Percentiles rank a stretch among this genome's conserved stretches.
Conservation (phyloP, 176 grass and related monocot genomes). For the Cenchrus americanus region DNA sequence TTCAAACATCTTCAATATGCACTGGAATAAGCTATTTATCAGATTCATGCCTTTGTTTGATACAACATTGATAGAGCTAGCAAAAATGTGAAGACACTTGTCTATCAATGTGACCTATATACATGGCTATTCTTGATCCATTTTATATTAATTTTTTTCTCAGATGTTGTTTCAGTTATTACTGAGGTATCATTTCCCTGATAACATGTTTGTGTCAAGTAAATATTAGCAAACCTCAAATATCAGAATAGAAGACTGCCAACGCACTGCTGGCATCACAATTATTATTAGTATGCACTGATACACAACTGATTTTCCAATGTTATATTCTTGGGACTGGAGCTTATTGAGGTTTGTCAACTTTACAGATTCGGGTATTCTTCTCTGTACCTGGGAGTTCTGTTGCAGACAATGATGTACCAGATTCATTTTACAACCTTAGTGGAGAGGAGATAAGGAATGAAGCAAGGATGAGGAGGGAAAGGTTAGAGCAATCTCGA, state of each 20-base stretch:
- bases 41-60: neutral
- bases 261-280: neutral
- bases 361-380: slow-evolving; percentile 71
- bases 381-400: slow-evolving; percentile 68
- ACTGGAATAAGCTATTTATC: slow-evolving; percentile 24
- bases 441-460: slow-evolving; percentile 62
- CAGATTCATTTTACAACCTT: slow-evolving; percentile 85
- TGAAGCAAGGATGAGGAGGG: slow-evolving; percentile 84
- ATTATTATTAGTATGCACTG: neutral
- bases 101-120: neutral
- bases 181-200: neutral
- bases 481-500: slow-evolving; percentile 75
- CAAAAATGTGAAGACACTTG: slow-evolving; percentile 5
- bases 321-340: neutral
- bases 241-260: neutral
- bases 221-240: slow-evolving; percentile 15
- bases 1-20: neutral
- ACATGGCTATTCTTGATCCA: neutral
- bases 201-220: neutral
- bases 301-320: slow-evolving; percentile 3
- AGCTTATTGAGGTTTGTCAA: slow-evolving; percentile 33
- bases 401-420: slow-evolving; percentile 64
- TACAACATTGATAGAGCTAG: slow-evolving; percentile 6
- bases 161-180: slow-evolving; percentile 22
- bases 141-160: slow-evolving; percentile 13